A percentile compares a stretch with the other conserved stretches of the same genome.
Evolutionary conservation across 179 eudicot species (phyloP).

Genomic region (Vitellaria paradoxa): DNA sequence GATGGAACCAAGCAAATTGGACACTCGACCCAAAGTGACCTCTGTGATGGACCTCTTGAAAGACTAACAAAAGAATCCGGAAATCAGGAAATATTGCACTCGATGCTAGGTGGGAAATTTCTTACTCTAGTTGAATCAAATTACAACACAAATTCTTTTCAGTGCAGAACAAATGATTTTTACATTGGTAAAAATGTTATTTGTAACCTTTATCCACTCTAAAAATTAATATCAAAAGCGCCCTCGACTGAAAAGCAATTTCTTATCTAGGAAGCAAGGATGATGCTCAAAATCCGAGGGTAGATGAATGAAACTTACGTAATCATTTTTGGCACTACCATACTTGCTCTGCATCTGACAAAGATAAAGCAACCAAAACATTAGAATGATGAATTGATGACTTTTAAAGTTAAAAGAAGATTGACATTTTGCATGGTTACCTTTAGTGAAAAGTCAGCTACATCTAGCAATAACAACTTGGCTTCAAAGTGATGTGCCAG

Average conservation of each 20-base stretch:
- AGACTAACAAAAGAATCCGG: constrained; percentile 27
- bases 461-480: constrained; percentile 76
- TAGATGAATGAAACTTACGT: constrained; percentile 45
- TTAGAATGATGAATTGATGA: constrained; percentile 20
- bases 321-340: constrained; percentile 60
- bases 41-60: constrained; percentile 70
- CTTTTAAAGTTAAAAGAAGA: background rate
- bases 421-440: constrained; percentile 26
- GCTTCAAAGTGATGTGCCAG: constrained; percentile 81
- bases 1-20: constrained; percentile 68
- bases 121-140: too few species aligned
- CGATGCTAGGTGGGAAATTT: too few species aligned
- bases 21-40: constrained; percentile 59
- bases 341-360: constrained; percentile 94
- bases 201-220: background rate
- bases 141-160: too few species aligned
- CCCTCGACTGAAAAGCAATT: background rate
- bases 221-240: background rate
- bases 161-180: too few species aligned
- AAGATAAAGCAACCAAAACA: constrained; percentile 15
- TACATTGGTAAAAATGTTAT: background rate
- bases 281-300: background rate
- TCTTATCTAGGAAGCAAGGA: background rate
- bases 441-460: constrained; percentile 78
- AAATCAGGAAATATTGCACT: background rate